Base-by-base conservation (phyloP, 177 flowering plant species). In the Telopea speciosissima region DNA sequence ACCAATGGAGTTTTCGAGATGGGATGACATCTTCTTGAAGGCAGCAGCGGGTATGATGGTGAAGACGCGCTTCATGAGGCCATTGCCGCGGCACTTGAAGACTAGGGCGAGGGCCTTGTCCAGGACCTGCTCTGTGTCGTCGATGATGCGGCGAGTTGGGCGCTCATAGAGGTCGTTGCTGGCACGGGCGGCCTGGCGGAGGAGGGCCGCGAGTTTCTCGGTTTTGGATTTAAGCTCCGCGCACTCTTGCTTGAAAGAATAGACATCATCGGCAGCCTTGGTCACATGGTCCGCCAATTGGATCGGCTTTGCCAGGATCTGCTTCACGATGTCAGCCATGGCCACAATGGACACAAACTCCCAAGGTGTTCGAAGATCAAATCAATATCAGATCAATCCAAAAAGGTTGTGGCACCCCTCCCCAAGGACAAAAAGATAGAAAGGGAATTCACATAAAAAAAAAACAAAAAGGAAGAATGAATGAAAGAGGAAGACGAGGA, bases 151-250 rank as follows among this genome's bases (percentile, higher is more conserved):
- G 6, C 91, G 86, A 2, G 92, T 86, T n/a, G 94, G 94, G 0
- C 94, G 89, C 73, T 91, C 92, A 78, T 91, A 91, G 28, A 87
- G 83, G 58, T 88, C 91, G 68, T 80, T 83, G 74, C 88, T 77
- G 0, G 89, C 87, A 7, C 97, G 84, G 0, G 97, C 97, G 0
- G 90, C 94, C 69, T 88, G 94, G 0, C 97, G 87, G 62, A 91
- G 82, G 14, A 88, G 88, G 8, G 58, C 83, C 5, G 88, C 89
- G 5, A 91, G 88, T 74, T 82, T 84, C 77, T 85, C 90, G 1
- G 92, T 83, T 62, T 88, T 91, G 69, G 87, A 65, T 65, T 89
- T 86, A 49, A 91, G 73, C 70, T 91, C 97, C 2, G 63, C 56
- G 72, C 94, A 88, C 17, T 91, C 92, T 56, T 79, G 83, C 63